These are phyloP conservation scores for Phytophthora colocasiae DNA, from an alignment of 352 stramenopile genomes.

Conservation along the genomic window DNA sequence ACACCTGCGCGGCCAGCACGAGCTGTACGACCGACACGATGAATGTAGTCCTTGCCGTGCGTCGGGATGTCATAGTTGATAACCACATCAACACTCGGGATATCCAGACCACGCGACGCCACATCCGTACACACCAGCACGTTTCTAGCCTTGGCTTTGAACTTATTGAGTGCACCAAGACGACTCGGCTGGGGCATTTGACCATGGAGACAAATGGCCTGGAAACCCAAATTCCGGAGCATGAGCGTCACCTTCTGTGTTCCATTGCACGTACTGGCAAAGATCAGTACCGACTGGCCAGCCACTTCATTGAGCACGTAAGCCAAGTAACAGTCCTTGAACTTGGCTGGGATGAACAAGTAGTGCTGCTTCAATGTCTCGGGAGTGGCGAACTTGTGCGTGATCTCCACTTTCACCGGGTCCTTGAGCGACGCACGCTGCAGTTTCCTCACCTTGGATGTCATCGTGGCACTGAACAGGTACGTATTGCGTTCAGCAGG, in stretches of 20 bases:
- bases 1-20: slow-evolving; percentile 94
- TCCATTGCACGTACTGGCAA: slow-evolving; percentile 98
- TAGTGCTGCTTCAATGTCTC: slow-evolving; percentile 99
- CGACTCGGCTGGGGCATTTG: slow-evolving; percentile 99
- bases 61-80: slow-evolving; percentile 99
- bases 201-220: slow-evolving; percentile 98
- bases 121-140: slow-evolving; percentile 92
- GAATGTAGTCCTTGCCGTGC: slow-evolving; percentile 99
- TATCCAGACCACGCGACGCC: slow-evolving; percentile 94
- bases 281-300: slow-evolving; percentile 98
- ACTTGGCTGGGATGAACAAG: slow-evolving; percentile 99
- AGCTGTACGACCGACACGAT: slow-evolving; percentile 98
- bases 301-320: slow-evolving; percentile 99
- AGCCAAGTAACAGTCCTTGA: slow-evolving; percentile 99
- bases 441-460: slow-evolving; percentile 98
- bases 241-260: slow-evolving; percentile 97
- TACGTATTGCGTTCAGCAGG: slow-evolving; percentile 95
- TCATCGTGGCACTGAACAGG: slow-evolving; percentile 99
- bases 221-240: slow-evolving; percentile 98
- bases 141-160: slow-evolving; percentile 94
- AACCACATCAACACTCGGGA: slow-evolving; percentile 98
- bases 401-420: slow-evolving; percentile 98
- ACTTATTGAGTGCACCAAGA: slow-evolving; percentile 97
- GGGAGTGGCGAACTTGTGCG: slow-evolving; percentile 97
- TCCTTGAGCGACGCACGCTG: slow-evolving; percentile 97